Evolutionary conservation across 768 basidiomycete genomes (phyloP), one percentile per base, ranked within the genome.

Genomic region (Royoungia palumana): DNA sequence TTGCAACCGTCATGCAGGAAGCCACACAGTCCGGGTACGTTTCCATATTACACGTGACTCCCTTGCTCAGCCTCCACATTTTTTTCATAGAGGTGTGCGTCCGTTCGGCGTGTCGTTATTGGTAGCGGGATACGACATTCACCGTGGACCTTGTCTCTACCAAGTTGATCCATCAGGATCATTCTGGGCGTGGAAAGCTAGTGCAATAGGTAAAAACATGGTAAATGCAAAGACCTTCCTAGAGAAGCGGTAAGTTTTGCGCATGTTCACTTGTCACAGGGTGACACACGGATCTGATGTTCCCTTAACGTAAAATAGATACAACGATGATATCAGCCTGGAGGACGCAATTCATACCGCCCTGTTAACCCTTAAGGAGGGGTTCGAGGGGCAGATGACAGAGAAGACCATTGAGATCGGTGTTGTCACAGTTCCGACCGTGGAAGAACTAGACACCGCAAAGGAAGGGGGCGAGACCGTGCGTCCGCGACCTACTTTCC

Each of bases 111-210:
- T 99, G 47, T 97, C 94, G 37, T 75, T 99, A 48, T 78, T 99
- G 43, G 94, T 99, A 32, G 95, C 95, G 17, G 96, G 96, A 38
- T 99, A 89, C 87, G 96, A 99, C 67, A 76, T 77, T 60, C 86
- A 87, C 65, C 86, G 92, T n/a, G 96, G 96, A 20, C 92, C 94
- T 55, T 87, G 85, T n/a, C 77, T 99, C 57, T 98, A 96, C 72
- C 96, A 99, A 70, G 94, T 99, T 36, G 96, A 99, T 73, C 96
- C 96, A 35, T 96, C 94, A 32, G 96, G 96, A 46, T 93, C 92
- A 27, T 99, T 91, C 73, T 99, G 96, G 96, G 95, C 96, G 25
- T 99, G 96, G 96, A 99, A 99, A 68, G 96, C 96, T 8, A 95
- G 93, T 65, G 96, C 96, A 11, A 99, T 98, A 60, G 96, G 96